Percentiles rank a stretch among this genome's conserved stretches.
phyloP scores from a whole-genome alignment of 208 protist genomes.

The Acanthamoeba royreba region DNA sequence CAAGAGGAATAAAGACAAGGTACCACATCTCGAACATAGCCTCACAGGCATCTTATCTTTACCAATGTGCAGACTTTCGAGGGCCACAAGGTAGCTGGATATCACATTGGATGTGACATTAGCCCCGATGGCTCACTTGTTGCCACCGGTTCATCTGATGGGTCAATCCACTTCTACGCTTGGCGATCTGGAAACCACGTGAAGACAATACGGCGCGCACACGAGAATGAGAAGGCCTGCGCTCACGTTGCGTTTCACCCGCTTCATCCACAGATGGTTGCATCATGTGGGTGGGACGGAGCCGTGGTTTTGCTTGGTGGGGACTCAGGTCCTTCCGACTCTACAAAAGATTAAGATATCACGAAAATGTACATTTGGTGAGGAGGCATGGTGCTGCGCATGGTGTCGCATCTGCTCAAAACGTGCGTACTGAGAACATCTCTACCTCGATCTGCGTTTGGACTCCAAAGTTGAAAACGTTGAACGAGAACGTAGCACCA shows the following conservation, averaged over 20 bases:
- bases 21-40: not conserved
- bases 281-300: not conserved
- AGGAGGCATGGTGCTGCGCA: no score
- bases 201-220: not conserved
- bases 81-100: not conserved
- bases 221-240: not conserved
- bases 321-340: not conserved
- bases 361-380: no score
- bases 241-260: not conserved
- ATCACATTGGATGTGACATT: not conserved
- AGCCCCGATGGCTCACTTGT: not conserved
- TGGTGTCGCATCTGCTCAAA: not conserved
- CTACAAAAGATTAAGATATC: no score
- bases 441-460: not conserved
- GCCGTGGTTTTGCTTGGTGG: not conserved
- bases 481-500: not conserved
- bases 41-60: not conserved
- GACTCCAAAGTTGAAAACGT: not conserved
- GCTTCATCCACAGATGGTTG: not conserved
- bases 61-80: not conserved
- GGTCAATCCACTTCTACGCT: not conserved
- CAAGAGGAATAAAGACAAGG: slow-evolving; percentile 41
- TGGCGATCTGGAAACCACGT: not conserved
- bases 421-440: not conserved
- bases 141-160: not conserved